These are phyloP conservation scores for Cercospora sojina DNA, from an alignment of 2,329 filamentous ascomycete species.

Conservation along the genomic window DNA sequence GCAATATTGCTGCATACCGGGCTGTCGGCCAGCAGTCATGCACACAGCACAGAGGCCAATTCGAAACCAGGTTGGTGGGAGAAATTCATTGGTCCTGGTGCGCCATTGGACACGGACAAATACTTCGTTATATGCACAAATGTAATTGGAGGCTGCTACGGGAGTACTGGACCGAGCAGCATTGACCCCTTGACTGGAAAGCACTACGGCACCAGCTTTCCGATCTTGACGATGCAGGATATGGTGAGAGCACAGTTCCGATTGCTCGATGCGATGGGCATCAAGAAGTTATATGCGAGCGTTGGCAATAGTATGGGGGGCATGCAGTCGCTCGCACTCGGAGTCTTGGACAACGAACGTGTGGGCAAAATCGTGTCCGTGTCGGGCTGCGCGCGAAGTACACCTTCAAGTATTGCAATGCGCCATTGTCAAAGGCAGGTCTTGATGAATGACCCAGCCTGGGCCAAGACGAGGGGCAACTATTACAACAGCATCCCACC, in stretches of 20 bases:
- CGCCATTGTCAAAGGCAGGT: slow-evolving; percentile 96
- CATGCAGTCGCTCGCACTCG: slow-evolving; percentile 92
- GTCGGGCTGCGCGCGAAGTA: slow-evolving; percentile 87
- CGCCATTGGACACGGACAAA: slow-evolving; percentile 82
- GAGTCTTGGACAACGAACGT: slow-evolving; percentile 76
- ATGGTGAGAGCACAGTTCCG: slow-evolving; percentile 97
- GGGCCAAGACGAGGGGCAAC: slow-evolving; percentile 77
- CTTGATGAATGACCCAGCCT: slow-evolving; percentile 98
- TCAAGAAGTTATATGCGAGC: slow-evolving; percentile 80
- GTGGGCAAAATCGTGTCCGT: slow-evolving; percentile 83
- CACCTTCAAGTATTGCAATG: slow-evolving; percentile 99
- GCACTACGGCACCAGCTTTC: slow-evolving; percentile 89
- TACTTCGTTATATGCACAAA: slow-evolving; percentile 97
- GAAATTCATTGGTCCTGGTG: slow-evolving; percentile 88
- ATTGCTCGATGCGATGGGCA: slow-evolving; percentile 74
- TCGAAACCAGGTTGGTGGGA: slow-evolving; percentile 97
- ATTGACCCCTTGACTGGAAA: slow-evolving; percentile 85
- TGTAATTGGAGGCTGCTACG: slow-evolving; percentile 92
- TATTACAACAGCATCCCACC: slow-evolving; percentile 81
- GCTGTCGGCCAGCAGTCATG: slow-evolving; percentile 94
- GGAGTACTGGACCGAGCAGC: slow-evolving; percentile 86
- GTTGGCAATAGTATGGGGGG: slow-evolving; percentile 98
- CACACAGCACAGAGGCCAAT: slow-evolving; percentile 84
- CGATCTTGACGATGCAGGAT: slow-evolving; percentile 91
- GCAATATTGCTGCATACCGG: slow-evolving; percentile 91